Evolutionary conservation across 139 green algal genomes (phyloP), one percentile per base, ranked within the genome.

Genomic region (Nannochloris sp.): DNA sequence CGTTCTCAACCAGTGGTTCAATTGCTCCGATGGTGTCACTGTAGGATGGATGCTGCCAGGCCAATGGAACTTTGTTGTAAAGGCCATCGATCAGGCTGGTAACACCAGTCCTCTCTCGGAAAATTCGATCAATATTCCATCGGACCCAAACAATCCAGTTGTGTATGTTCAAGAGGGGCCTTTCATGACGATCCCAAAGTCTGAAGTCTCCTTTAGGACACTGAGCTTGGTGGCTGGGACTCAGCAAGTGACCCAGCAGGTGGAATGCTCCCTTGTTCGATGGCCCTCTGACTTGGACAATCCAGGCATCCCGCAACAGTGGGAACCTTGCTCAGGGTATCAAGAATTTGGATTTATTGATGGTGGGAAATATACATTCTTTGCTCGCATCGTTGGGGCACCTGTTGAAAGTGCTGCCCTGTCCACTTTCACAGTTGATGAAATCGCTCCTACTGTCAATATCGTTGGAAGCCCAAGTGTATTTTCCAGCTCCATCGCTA

Each of bases 31-130:
- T 50, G 61, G 66, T 6, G 26, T 44, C 13, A 28, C 48, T 25
- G 33, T 71, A 30, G 46, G 37, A 48, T 79, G 72, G 72, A 46
- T 79, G 33, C 66, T 74, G 40, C 72, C 72, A 5, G 72, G 61
- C 8, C 2, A 51, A 6, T 78, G 66, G 66, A 29, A 6, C 12
- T 45, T 72, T 20, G 6, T 12, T 6, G 61, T 78, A 6, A 33
- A 62, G 25, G 71, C 25, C 13, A 37, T 13, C 2, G 71, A 78
- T 31, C 33, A 51, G 2, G 71, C 65, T 6, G 61, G 66, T 30
- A 79, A 79, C 46, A 25, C 26, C 8, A 66, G 49, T 25, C 12
- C 20, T 25, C 20, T 49, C 0, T 37, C 33, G 29, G 12, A 26
- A 5, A 16, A 43, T 14, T n/a, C 31, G 26, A 74, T 65, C 60